A percentile compares a stretch with the other conserved stretches of the same genome.
phyloP scores from a whole-genome alignment of 148 eudicot genomes.

The Linanthus parryae region DNA sequence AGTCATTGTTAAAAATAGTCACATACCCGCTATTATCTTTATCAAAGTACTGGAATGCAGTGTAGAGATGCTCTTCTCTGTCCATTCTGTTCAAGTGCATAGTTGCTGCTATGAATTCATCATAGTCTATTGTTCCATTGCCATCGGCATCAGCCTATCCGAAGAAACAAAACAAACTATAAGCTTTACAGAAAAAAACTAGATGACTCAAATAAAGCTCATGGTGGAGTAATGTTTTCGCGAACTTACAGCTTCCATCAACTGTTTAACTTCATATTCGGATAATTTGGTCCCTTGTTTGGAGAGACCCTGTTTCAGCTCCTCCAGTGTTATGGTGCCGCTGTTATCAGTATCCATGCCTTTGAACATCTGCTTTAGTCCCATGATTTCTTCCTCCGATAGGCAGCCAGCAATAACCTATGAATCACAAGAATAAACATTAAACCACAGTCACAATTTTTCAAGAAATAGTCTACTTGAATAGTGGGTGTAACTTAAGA shows the following conservation, averaged over 20 bases:
- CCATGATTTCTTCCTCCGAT: conserved; percentile 74
- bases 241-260: conserved; percentile 59
- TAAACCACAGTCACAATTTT: no score
- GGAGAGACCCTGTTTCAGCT: conserved; percentile 52
- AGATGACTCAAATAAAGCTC: neutral
- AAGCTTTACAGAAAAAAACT: neutral
- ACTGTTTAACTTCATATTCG: conserved; percentile 54
- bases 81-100: conserved; percentile 99
- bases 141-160: conserved; percentile 98
- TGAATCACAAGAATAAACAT: neutral
- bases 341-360: conserved; percentile 57
- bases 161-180: neutral
- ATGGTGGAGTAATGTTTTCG: neutral
- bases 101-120: conserved; percentile 97
- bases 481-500: neutral
- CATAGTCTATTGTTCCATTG: conserved; percentile 93
- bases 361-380: conserved; percentile 66
- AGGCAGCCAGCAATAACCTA: conserved; percentile 74
- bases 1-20: neutral
- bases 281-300: conserved; percentile 54
- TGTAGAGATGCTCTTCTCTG: conserved; percentile 93
- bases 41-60: conserved; percentile 96
- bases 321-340: conserved; percentile 64
- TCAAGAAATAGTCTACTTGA: neutral
- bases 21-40: conserved; percentile 93